A percentile compares a stretch with the other conserved stretches of the same genome.
These are phyloP conservation scores for Nematodospora anomalae DNA, from an alignment of 1,139 yeast species.

Conservation along the genomic window DNA sequence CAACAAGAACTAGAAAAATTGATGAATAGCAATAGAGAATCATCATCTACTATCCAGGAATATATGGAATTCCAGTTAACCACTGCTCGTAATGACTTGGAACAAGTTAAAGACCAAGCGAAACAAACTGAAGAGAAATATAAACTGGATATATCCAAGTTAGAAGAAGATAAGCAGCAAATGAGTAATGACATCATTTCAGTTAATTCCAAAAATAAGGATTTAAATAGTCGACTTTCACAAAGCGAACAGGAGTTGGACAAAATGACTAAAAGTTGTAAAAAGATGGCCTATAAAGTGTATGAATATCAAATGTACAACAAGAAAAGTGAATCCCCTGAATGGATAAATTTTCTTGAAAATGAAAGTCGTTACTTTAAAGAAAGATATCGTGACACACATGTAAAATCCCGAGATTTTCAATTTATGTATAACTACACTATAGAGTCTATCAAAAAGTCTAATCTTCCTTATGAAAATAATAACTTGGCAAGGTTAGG, in stretches of 20 bases:
- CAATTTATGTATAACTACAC: constrained; percentile 52
- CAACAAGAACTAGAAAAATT: constrained; percentile 7
- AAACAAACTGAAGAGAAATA: constrained; percentile 5
- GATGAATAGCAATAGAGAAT: not conserved
- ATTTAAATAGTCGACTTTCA: constrained; percentile 5
- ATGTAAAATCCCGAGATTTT: constrained; percentile 47
- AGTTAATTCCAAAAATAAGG: constrained; percentile 6
- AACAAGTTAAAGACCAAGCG: constrained; percentile 2
- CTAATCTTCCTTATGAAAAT: constrained; percentile 40
- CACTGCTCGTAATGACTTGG: constrained; percentile 5
- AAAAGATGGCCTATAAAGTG: constrained; percentile 8
- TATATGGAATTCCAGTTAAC: constrained; percentile 7
- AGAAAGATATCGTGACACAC: constrained; percentile 39
- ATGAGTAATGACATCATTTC: not conserved
- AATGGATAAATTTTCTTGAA: constrained; percentile 7
- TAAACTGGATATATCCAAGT: not conserved
- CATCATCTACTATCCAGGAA: constrained; percentile 4
- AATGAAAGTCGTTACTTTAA: constrained; percentile 38
- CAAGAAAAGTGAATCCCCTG: constrained; percentile 4
- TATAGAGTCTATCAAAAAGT: constrained; percentile 45
- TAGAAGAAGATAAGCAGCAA: constrained; percentile 3
- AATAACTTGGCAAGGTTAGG: constrained; percentile 48
- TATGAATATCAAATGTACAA: constrained; percentile 5
- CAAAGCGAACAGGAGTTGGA: constrained; percentile 8
- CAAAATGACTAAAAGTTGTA: constrained; percentile 10